Evolutionary conservation across 2,329 filamentous ascomycete genomes (phyloP).

Genomic region (Stemphylium beticola): DNA sequence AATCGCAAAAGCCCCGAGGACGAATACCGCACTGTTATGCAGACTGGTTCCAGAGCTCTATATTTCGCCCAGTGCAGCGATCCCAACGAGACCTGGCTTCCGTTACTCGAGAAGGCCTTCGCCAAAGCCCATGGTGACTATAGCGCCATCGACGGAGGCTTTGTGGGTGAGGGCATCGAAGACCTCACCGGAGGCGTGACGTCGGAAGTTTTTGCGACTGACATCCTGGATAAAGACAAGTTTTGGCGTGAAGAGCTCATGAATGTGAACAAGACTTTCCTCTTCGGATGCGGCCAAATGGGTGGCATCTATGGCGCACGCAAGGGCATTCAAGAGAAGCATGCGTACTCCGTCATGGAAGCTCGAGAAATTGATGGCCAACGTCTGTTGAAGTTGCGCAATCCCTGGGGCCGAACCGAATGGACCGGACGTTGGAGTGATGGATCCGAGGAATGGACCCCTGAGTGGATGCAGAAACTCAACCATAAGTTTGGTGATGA

Average conservation of each 20-base stretch:
- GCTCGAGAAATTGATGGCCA: constrained; percentile 66
- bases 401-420: constrained; percentile 81
- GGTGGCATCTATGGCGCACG: constrained; percentile 67
- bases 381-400: constrained; percentile 59
- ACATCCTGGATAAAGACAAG: constrained; percentile 77
- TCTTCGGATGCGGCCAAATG: constrained; percentile 74
- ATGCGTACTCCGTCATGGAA: constrained; percentile 66
- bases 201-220: constrained; percentile 69
- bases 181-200: constrained; percentile 72
- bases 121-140: constrained; percentile 86
- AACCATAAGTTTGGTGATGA: constrained; percentile 79
- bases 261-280: constrained; percentile 79
- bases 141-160: constrained; percentile 74
- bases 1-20: constrained; percentile 75
- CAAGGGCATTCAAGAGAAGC: constrained; percentile 53
- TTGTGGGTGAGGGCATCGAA: constrained; percentile 68
- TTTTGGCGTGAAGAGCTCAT: constrained; percentile 85
- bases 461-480: constrained; percentile 76
- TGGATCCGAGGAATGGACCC: constrained; percentile 83
- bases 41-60: constrained; percentile 76
- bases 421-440: constrained; percentile 85
- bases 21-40: constrained; percentile 71
- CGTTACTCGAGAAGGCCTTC: constrained; percentile 80
- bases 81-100: constrained; percentile 82
- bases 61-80: constrained; percentile 80